Evolutionary conservation across 345 rosid species (phyloP).

Genomic region (Sonneratia caseolaris): DNA sequence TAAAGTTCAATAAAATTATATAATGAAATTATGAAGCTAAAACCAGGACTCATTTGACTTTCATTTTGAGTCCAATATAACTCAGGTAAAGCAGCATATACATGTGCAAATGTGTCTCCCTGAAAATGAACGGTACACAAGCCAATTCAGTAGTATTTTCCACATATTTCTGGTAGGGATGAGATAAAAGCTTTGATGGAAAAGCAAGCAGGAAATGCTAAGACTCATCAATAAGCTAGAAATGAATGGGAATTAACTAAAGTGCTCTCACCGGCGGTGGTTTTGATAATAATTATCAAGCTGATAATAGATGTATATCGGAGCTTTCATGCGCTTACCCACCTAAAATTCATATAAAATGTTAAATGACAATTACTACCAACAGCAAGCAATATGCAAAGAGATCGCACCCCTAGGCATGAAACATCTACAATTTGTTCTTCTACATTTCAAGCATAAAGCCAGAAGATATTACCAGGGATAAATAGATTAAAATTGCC

Average conservation of each 20-base stretch:
- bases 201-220: neutral
- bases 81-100: neutral
- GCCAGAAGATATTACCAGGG: neutral
- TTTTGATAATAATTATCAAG: conserved; percentile 76
- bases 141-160: neutral
- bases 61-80: neutral
- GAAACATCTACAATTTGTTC: neutral
- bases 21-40: neutral
- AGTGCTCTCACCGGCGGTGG: conserved; percentile 51
- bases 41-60: neutral
- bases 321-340: conserved; percentile 46
- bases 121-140: neutral
- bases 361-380: neutral
- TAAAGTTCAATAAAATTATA: neutral
- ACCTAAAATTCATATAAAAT: conserved; percentile 5
- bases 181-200: neutral
- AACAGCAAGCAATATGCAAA: neutral
- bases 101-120: neutral
- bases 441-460: neutral
- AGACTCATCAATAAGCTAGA: neutral
- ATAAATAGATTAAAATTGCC: neutral
- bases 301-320: conserved; percentile 61
- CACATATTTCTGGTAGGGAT: neutral
- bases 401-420: neutral
- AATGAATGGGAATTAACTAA: neutral